Evolutionary conservation across 176 grass and related monocot species (phyloP), one percentile per base, ranked within the genome.

Genomic region (Musa itinerans): DNA sequence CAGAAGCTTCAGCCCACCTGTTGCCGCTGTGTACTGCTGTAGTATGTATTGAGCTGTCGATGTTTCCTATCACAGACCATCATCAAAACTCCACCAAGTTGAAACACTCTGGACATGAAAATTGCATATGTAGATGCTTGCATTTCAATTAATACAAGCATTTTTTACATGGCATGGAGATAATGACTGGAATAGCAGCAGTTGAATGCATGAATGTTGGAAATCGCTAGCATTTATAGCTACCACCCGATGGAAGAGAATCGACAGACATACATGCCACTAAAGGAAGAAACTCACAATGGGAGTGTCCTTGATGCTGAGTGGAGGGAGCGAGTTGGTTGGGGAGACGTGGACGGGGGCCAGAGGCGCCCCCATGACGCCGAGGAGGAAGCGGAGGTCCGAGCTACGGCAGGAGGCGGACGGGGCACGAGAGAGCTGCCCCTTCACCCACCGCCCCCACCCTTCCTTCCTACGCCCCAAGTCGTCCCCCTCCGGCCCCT

Each of bases 21-120:
- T 26, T 65, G 22, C 63, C 9, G 63, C 63, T 1, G 63, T 65
- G 63, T 65, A 65, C 23, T 65, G 63, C 63, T 65, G 63, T 27
- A 65, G 63, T 65, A 65, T 65, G 23, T 65, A 65, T 23, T 65
- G 63, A 27, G 63, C 63, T 5, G 63, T 26, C 11, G 63, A 65
- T 11, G 63, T 27, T 65, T 65, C 63, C 23, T 65, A 14, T 11
- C 22, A 12, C 22, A 65, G 22, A 3, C 63, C 24, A 65, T 65
- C 26, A 13, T 26, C 9, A 21, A 65, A 65, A 65, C 3, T 34
- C 34, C 34, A 34, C 34, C 34, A 34, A 34, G 4, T 26, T 9
- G n/a, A 65, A 7, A 65, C 12, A 10, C 10, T 26, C 23, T 12
- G 63, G 63, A 1, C 9, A 65, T 10, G 10, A 65, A 65, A 65